phyloP scores from a whole-genome alignment of 2,329 filamentous ascomycete genomes.

The Trichoderma brevicompactum region DNA sequence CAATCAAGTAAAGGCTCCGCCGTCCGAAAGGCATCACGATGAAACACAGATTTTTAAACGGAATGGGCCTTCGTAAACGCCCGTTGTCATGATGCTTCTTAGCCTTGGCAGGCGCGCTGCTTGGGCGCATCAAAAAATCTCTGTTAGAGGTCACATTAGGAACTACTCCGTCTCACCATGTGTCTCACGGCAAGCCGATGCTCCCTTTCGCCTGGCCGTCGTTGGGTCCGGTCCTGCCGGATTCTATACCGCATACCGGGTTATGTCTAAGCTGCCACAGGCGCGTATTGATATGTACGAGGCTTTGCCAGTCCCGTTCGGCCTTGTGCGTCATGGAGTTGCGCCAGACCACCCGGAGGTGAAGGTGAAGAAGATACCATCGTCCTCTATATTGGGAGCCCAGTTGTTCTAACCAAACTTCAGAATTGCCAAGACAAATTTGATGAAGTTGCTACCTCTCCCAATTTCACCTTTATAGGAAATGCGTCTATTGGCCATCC shows the following conservation, averaged over 20 bases:
- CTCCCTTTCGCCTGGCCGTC: slow-evolving; percentile 78
- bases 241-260: slow-evolving; percentile 89
- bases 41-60: neutral
- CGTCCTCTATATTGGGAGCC: neutral
- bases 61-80: neutral
- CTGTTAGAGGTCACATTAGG: neutral
- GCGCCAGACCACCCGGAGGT: slow-evolving; percentile 99
- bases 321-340: slow-evolving; percentile 89
- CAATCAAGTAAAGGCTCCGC: slow-evolving; percentile 1
- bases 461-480: slow-evolving; percentile 86
- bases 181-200: slow-evolving; percentile 36
- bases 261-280: slow-evolving; percentile 75
- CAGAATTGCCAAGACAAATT: slow-evolving; percentile 94
- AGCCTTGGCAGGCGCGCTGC: slow-evolving; percentile 9
- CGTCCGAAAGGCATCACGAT: slow-evolving; percentile 2
- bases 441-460: slow-evolving; percentile 79
- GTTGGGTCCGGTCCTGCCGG: slow-evolving; percentile 94
- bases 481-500: slow-evolving; percentile 77
- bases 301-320: slow-evolving; percentile 87
- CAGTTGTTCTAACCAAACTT: slow-evolving; percentile 3
- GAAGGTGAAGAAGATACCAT: slow-evolving; percentile 63
- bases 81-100: slow-evolving; percentile 17
- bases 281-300: slow-evolving; percentile 95
- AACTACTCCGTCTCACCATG: slow-evolving; percentile 3
- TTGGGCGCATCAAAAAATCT: neutral